Evolutionary conservation across 169 alveolate genomes (phyloP), one percentile per base, ranked within the genome.

Genomic region (Eimeria sp.): DNA sequence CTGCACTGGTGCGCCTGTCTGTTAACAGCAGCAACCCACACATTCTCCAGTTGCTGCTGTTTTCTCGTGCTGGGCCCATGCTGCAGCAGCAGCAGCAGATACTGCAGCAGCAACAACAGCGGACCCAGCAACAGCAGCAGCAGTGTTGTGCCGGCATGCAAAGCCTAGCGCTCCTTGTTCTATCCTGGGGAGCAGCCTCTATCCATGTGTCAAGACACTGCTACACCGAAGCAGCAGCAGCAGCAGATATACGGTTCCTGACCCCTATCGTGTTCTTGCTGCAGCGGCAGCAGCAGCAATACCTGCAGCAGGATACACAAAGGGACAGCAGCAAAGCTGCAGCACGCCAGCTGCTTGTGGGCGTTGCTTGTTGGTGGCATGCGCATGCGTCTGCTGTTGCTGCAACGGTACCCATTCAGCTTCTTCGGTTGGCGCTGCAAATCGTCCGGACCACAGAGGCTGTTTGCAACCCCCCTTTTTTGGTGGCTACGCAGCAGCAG

Each of bases 81-180:
- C 89, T 82, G 89, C 89, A 82, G 89, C 89, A 82, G 89, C 89
- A 82, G 72, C 89, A 9, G 89, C 73, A 16, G 73, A 47, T 82
- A 51, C 89, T 16, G 89, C 72, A 51, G 87, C 61, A 76, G 87
- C 87, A 54, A 54, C 61, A 54, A 54, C 61, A 54, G 61, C 61
- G 40, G 40, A 34, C 40, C 40, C 40, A 54, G 61, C 61, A 54
- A 11, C 61, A 54, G 61, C 61, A 54, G 61, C 61, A 76, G 6
- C 57, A 76, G 34, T 9, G 61, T 27, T 18, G 89, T 34, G 72
- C 72, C 47, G 27, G 89, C 22, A 5, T 82, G 72, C 89, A 82
- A 22, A 34, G 63, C 7, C 49, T 82, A 45, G 70, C 89, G 51
- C 89, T 82, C 13, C 51, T 51, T 58, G 10, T 82, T 13, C 72